Conservation (phyloP, 2,329 filamentous ascomycete genomes). For the Ophiostoma tasmaniense region DNA sequence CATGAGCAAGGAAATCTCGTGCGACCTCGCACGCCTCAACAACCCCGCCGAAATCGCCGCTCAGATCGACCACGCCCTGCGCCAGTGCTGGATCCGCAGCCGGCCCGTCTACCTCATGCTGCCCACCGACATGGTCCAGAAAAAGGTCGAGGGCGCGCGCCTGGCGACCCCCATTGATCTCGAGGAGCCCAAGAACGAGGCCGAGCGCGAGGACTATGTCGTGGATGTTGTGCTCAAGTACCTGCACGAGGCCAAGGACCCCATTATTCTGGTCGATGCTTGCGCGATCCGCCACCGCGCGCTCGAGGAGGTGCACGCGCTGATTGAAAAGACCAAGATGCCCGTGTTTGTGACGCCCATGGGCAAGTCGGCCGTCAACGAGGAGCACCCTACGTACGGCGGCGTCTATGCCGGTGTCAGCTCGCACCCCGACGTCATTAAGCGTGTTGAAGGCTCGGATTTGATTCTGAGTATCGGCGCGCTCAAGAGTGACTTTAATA, state of each 20-base stretch:
- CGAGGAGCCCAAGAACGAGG: slow-evolving; percentile 53
- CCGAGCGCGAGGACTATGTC: slow-evolving; percentile 70
- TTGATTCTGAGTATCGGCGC: slow-evolving; percentile 63
- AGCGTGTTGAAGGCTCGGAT: slow-evolving; percentile 60
- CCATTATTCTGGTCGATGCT: slow-evolving; percentile 73
- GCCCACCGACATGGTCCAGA: slow-evolving; percentile 70
- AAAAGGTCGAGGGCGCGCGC: slow-evolving; percentile 65
- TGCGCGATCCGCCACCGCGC: slow-evolving; percentile 72
- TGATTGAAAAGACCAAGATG: slow-evolving; percentile 64
- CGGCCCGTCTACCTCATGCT: slow-evolving; percentile 78
- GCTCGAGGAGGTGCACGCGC: slow-evolving; percentile 60
- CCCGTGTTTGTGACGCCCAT: slow-evolving; percentile 85
- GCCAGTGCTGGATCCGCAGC: slow-evolving; percentile 63
- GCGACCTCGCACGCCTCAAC: slow-evolving; percentile 61
- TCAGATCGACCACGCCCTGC: slow-evolving; percentile 70
- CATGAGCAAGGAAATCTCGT: slow-evolving; percentile 67
- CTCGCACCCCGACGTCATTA: slow-evolving; percentile 55
- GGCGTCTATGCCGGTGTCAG: slow-evolving; percentile 80
- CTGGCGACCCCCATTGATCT: slow-evolving; percentile 65
- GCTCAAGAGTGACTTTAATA: slow-evolving; percentile 68
- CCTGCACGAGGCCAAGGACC: slow-evolving; percentile 56
- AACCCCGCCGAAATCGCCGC: slow-evolving; percentile 60
- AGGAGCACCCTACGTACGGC: slow-evolving; percentile 65
- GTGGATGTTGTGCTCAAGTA: slow-evolving; percentile 69
- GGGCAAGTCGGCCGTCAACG: slow-evolving; percentile 78